Percentiles rank a stretch among this genome's conserved stretches.
Conservation (phyloP, 345 rosid genomes). For the Physaria fendleri region DNA sequence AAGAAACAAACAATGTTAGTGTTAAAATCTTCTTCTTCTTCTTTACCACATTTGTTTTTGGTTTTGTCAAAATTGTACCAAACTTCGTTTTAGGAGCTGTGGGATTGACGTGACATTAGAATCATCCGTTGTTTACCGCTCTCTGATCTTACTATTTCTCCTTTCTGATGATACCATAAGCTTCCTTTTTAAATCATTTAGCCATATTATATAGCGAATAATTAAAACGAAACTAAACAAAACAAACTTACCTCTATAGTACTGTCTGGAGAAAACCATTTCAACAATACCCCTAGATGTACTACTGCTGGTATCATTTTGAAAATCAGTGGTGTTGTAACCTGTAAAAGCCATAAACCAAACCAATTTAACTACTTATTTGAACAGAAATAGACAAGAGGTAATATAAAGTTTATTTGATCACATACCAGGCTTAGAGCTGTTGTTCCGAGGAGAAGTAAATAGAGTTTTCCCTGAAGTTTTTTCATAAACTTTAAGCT, state of each 20-base stretch:
- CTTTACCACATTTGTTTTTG: neutral
- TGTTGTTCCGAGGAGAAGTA: constrained; percentile 82
- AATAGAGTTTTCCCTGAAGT: constrained; percentile 64
- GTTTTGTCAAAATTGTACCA: constrained; percentile 9
- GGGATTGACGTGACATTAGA: constrained; percentile 26
- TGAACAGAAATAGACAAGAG: neutral
- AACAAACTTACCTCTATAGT: constrained; percentile 31
- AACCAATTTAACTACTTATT: constrained; percentile 1
- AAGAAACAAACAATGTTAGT: constrained; percentile 23
- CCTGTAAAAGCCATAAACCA: constrained; percentile 26
- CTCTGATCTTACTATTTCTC: constrained; percentile 37
- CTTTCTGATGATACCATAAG: constrained; percentile 36
- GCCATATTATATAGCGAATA: neutral
- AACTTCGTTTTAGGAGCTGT: constrained; percentile 17
- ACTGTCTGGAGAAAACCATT: constrained; percentile 44
- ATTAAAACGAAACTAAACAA: neutral
- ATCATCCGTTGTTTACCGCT: constrained; percentile 29
- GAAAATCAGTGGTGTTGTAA: constrained; percentile 48
- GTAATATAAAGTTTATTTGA: neutral
- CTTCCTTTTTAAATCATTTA: neutral
- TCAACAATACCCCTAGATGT: constrained; percentile 39
- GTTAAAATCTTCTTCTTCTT: neutral
- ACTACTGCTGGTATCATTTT: constrained; percentile 45
- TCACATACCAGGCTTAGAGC: constrained; percentile 74
- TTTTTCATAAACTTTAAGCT: neutral